Evolutionary conservation across 2,329 filamentous ascomycete species (phyloP).

Genomic region (Sclerotinia sclerotiorum): DNA sequence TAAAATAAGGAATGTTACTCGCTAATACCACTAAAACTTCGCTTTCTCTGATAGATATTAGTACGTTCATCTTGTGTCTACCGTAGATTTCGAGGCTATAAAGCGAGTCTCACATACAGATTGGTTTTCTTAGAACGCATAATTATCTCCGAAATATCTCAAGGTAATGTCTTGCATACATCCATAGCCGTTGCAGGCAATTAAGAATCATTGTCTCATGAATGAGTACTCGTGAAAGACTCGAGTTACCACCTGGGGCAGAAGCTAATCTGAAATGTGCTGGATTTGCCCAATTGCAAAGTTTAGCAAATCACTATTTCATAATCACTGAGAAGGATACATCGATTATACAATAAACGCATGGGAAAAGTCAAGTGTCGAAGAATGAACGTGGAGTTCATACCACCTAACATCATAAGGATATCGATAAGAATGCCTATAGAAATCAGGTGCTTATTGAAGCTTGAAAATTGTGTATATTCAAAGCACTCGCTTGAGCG

Average conservation of each 20-base stretch:
- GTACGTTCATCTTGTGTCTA: neutral
- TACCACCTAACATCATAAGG: neutral
- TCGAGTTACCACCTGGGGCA: neutral
- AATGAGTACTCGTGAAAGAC: neutral
- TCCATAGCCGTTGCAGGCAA: neutral
- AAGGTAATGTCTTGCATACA: neutral
- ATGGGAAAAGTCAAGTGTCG: neutral
- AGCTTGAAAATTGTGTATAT: neutral
- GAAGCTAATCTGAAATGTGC: neutral
- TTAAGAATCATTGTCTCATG: neutral
- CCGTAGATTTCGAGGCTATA: neutral
- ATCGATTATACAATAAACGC: neutral
- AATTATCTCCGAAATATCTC: neutral
- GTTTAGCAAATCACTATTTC: neutral
- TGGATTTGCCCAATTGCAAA: neutral
- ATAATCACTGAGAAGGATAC: neutral
- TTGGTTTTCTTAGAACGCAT: neutral
- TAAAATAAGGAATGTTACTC: neutral
- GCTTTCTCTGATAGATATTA: neutral
- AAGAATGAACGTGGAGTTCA: neutral
- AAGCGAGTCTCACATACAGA: neutral
- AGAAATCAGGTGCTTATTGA: neutral
- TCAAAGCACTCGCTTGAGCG: neutral
- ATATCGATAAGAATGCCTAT: neutral
- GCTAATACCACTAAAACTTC: neutral